These are phyloP conservation scores for Saussurea involucrata DNA, from an alignment of 129 eudicot species.

Conservation along the genomic window DNA sequence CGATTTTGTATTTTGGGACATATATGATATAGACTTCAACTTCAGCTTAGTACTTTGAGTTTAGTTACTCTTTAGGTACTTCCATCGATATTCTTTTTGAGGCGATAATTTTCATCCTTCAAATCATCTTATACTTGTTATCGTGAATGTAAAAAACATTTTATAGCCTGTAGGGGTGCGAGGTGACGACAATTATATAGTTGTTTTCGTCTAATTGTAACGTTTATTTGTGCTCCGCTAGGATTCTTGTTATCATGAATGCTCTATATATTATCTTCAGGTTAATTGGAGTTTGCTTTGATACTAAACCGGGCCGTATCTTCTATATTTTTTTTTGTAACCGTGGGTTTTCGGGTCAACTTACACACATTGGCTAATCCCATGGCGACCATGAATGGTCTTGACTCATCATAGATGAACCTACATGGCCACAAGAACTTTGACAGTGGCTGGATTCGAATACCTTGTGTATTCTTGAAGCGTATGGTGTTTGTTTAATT, in stretches of 20 bases:
- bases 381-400: too few relatives aligned
- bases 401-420: not conserved
- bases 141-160: slow-evolving; percentile 29
- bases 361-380: too few relatives aligned
- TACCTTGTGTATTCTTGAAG: too few relatives aligned
- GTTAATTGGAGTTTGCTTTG: not conserved
- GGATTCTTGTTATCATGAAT: slow-evolving; percentile 4
- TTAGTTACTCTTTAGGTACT: slow-evolving; percentile 26
- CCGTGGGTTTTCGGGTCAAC: not conserved
- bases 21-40: slow-evolving; percentile 28
- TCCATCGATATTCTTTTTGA: slow-evolving; percentile 18
- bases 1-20: slow-evolving; percentile 31
- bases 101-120: slow-evolving; percentile 20
- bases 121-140: slow-evolving; percentile 18
- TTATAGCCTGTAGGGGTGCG: slow-evolving; percentile 28
- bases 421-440: not conserved
- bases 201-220: slow-evolving; percentile 7
- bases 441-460: not conserved
- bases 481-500: too few relatives aligned
- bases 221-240: slow-evolving; percentile 1
- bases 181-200: slow-evolving; percentile 24
- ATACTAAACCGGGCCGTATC: not conserved
- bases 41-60: slow-evolving; percentile 27
- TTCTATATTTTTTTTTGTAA: not conserved
- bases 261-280: not conserved